Base-by-base conservation (phyloP, 1,284 basidiomycete species). In the Vanrija humicola region DNA sequence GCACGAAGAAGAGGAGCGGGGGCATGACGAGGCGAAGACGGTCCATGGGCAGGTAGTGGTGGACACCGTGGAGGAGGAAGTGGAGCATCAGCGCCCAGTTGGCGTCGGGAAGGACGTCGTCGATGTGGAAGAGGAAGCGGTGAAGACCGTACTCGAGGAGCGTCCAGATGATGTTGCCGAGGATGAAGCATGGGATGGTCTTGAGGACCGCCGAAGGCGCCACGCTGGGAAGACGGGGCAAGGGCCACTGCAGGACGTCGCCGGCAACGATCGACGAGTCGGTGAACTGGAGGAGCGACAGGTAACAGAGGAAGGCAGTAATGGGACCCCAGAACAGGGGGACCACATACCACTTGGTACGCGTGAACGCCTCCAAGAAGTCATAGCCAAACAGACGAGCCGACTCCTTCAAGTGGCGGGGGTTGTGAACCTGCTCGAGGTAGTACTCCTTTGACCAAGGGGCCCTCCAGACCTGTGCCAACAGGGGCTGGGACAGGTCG, bases 1-100 rank as follows among this genome's bases (percentile, higher is more conserved):
- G 82, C 14, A 79, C 74, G 47, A 81, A 77, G 78, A 99, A 99
- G 54, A 98, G 76, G 3, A 84, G 72, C 0, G 96, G 96, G 0
- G 96, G 96, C 96, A 99, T 99, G 67, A 98, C 96, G 39, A 98
- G 85, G 52, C 96, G 84, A 66, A 96, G 77, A 62, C 89, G 88
- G 73, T 96, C 94, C 93, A 96, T 96, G 16, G 93, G 95, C 55
- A 99, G 80, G 72, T 95, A 98, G 78, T 99, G 95, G 74, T 99
- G 95, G 46, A 99, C 86, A 21, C 96, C 95, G 73, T 98, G 95
- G 68, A 94, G 81, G 67, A 93, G 75, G 78, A 99, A 99, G 76
- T 99, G 95, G 38, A 98, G 74, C 47, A 86, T 85, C 67, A 98
- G 80, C 73, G 88, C 90, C 57, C 81, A 77, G 19, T 88, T 87